Evolutionary conservation across 2,329 filamentous ascomycete genomes (phyloP), one percentile per base, ranked within the genome.

Genomic region (Cladobotryum mycophilum): DNA sequence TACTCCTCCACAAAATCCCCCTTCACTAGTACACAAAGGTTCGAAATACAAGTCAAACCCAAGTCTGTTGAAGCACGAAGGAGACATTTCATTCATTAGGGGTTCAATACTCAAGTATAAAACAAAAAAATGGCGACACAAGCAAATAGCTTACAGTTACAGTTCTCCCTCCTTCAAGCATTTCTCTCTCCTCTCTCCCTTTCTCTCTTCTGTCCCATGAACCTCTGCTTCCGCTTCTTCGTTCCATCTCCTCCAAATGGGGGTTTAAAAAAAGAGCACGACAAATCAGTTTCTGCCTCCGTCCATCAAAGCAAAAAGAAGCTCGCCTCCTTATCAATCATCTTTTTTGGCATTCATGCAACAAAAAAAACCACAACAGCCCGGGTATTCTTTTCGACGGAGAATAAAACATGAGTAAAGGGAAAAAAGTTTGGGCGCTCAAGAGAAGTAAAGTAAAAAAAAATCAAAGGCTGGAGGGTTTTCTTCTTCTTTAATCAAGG

Each of bases 291-390:
- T 6, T 30, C 25, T 30, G 6, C 25, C 25, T 30, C 25, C 14
- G 8, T 17, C 14, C 36, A 38, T 17, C 36, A 51, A 57, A 60
- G 37, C 34, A 47, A 49, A 53, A 54, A 57, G 54, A 47, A 38
- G 14, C 36, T 38, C 36, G 36, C 36, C 17, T 38, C 17, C 14
- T 17, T n/a, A 17, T 38, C 36, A 38, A 17, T 38, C 36, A 38
- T 38, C 36, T 38, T 30, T 30, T 30, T 30, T 30, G 25, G 25
- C 25, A 11, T 30, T 30, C 25, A 30, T 30, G 25, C 25, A 30
- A 30, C 25, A 30, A 30, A 30, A 30, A 30, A 30, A 30, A 30
- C 25, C 25, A 30, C 25, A 38, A 17, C 36, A 38, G 36, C 36
- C 36, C 36, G 36, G 36, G 36, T 38, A 38, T 38, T 38, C 17